Evolutionary conservation across 176 grass and related monocot genomes (phyloP).

Genomic region (Bonia amplexicaulis): DNA sequence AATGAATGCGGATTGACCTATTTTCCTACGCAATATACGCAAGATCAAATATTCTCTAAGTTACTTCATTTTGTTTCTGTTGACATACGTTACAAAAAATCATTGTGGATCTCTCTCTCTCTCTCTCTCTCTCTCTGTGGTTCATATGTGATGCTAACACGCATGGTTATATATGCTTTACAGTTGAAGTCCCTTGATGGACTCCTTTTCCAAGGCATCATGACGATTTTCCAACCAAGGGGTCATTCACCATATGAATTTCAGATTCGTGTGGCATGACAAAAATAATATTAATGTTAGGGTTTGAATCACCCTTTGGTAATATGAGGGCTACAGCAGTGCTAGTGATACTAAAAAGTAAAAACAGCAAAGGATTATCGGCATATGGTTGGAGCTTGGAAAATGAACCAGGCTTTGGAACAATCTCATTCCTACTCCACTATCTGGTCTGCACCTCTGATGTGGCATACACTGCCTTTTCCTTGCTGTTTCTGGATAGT

Average conservation of each 20-base stretch:
- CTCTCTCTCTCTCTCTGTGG: too few species aligned
- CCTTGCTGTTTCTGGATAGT: not conserved
- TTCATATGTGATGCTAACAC: not conserved
- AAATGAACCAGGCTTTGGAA: not conserved
- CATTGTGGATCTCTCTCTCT: not conserved
- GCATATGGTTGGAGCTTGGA: slow-evolving; percentile 8
- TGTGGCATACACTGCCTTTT: not conserved
- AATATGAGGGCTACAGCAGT: not conserved
- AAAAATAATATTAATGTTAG: not conserved
- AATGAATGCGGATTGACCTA: not conserved
- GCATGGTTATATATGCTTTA: not conserved
- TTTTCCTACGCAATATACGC: not conserved
- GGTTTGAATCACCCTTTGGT: not conserved
- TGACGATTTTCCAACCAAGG: not conserved
- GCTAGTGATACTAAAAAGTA: not conserved
- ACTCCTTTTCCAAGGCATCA: not conserved
- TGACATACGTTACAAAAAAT: too few species aligned
- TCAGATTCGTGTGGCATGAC: not conserved
- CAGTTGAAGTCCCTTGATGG: not conserved
- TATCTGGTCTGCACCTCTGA: not conserved
- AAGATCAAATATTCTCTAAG: not conserved
- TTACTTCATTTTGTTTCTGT: not conserved
- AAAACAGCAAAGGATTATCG: not conserved
- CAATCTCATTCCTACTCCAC: not conserved
- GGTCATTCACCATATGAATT: not conserved